These are phyloP conservation scores for Tylopilus cervinicoccineus DNA, from an alignment of 768 basidiomycete genomes.

Conservation along the genomic window DNA sequence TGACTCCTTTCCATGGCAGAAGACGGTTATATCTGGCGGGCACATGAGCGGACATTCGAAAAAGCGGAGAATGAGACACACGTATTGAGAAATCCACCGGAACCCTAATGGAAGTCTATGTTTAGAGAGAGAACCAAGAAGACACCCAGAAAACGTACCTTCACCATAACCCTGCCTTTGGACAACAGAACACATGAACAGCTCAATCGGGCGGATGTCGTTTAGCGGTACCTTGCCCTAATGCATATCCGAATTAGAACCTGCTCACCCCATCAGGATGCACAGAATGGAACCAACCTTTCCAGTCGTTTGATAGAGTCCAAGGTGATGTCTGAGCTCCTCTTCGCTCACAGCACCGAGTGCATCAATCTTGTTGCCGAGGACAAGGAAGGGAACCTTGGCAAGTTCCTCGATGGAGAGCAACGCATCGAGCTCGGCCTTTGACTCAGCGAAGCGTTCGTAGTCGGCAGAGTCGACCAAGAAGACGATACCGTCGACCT, in stretches of 20 bases:
- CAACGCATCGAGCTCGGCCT: slow-evolving; percentile 94
- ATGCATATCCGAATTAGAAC: slow-evolving; percentile 4
- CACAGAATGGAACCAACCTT: slow-evolving; percentile 55
- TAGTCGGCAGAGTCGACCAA: slow-evolving; percentile 96
- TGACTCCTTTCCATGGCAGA: slow-evolving; percentile 1
- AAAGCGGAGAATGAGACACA: slow-evolving; percentile 36
- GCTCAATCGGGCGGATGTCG: slow-evolving; percentile 96
- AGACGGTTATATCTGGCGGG: slow-evolving; percentile 23
- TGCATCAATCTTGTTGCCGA: slow-evolving; percentile 99
- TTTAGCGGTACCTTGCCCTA: slow-evolving; percentile 96
- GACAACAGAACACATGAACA: slow-evolving; percentile 99
- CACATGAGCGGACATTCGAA: slow-evolving; percentile 3
- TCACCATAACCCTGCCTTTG: slow-evolving; percentile 98
- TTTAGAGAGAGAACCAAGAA: slow-evolving; percentile 4
- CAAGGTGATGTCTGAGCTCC: slow-evolving; percentile 91
- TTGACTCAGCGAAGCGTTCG: slow-evolving; percentile 94
- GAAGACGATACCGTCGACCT: slow-evolving; percentile 98
- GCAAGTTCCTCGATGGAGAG: slow-evolving; percentile 92
- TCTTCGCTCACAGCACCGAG: slow-evolving; percentile 96
- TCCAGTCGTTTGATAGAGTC: slow-evolving; percentile 98
- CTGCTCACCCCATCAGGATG: not conserved
- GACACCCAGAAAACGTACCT: slow-evolving; percentile 43
- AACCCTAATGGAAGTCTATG: slow-evolving; percentile 51
- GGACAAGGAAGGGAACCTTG: slow-evolving; percentile 96
- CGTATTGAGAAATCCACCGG: slow-evolving; percentile 98